Percentiles rank a stretch among this genome's conserved stretches.
Conservation (phyloP, 202 grass and related monocot species). For the Brachypodium distachyon region DNA sequence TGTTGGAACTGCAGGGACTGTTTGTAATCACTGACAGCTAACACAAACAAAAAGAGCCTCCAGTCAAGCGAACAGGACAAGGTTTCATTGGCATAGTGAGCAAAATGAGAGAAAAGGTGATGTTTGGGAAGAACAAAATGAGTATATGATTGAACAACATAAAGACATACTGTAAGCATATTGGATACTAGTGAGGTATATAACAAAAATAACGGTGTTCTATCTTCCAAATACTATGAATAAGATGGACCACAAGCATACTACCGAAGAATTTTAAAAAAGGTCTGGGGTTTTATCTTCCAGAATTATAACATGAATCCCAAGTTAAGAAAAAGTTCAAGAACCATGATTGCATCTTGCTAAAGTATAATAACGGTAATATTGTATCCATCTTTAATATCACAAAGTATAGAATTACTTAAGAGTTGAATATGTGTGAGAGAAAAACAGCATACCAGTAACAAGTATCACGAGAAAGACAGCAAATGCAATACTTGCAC, state of each 20-base stretch:
- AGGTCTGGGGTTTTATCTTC: background rate
- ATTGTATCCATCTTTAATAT: background rate
- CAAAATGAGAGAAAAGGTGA: background rate
- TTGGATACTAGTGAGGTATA: background rate
- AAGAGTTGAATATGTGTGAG: background rate
- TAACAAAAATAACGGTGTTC: background rate
- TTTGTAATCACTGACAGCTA: slow-evolving; percentile 91
- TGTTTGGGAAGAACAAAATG: background rate
- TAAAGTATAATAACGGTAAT: background rate
- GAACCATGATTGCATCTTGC: background rate
- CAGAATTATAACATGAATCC: background rate
- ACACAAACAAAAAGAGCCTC: slow-evolving; percentile 24
- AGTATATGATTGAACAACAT: background rate
- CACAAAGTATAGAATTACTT: background rate
- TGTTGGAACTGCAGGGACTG: slow-evolving; percentile 91
- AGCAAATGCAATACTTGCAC: slow-evolving; percentile 91
- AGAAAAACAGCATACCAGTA: slow-evolving; percentile 63
- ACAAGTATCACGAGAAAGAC: slow-evolving; percentile 94
- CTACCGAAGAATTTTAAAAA: background rate
- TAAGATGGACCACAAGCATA: background rate
- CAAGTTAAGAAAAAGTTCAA: background rate
- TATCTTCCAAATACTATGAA: background rate
- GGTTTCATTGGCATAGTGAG: background rate
- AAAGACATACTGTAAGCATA: background rate
- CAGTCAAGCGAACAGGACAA: background rate